These are phyloP conservation scores for Rhodotorula graminis DNA, from an alignment of 768 basidiomycete genomes.

Conservation along the genomic window DNA sequence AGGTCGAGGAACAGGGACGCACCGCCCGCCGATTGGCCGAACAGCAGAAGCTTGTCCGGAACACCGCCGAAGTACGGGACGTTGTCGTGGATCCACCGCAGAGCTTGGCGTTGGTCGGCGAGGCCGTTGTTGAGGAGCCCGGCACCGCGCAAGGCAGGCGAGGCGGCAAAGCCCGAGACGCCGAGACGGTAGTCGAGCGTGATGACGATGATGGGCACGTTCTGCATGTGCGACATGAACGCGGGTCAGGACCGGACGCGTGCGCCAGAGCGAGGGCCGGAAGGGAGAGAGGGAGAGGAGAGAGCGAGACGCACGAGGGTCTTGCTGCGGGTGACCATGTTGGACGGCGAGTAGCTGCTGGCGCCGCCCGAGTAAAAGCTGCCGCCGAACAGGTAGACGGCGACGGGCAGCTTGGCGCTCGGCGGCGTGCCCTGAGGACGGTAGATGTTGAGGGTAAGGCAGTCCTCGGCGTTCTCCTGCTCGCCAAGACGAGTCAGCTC, in stretches of 20 bases:
- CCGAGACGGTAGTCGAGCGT: conserved; percentile 59
- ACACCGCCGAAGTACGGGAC: conserved; percentile 22
- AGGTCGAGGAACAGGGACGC: neutral
- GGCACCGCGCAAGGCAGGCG: conserved; percentile 51
- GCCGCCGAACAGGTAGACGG: conserved; percentile 19
- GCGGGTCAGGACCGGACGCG: no score
- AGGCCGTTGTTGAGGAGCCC: conserved; percentile 53
- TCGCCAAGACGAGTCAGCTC: neutral
- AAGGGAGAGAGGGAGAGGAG: no score
- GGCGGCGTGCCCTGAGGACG: conserved; percentile 31
- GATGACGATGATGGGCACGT: conserved; percentile 54
- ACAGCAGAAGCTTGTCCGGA: conserved; percentile 20
- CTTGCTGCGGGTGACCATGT: neutral
- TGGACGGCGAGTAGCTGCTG: conserved; percentile 4
- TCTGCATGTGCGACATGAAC: neutral
- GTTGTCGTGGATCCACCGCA: conserved; percentile 57
- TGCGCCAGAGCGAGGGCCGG: no score
- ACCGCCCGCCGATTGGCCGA: conserved; percentile 19
- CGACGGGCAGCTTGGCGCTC: conserved; percentile 34
- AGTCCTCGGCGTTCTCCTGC: conserved; percentile 23
- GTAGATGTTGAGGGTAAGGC: conserved; percentile 25
- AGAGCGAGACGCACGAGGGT: neutral
- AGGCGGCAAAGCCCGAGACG: conserved; percentile 54
- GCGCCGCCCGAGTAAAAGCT: conserved; percentile 8
- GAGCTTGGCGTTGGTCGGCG: conserved; percentile 55